Base-by-base conservation (phyloP, 768 basidiomycete genomes). In the Lentinula lateritia region DNA sequence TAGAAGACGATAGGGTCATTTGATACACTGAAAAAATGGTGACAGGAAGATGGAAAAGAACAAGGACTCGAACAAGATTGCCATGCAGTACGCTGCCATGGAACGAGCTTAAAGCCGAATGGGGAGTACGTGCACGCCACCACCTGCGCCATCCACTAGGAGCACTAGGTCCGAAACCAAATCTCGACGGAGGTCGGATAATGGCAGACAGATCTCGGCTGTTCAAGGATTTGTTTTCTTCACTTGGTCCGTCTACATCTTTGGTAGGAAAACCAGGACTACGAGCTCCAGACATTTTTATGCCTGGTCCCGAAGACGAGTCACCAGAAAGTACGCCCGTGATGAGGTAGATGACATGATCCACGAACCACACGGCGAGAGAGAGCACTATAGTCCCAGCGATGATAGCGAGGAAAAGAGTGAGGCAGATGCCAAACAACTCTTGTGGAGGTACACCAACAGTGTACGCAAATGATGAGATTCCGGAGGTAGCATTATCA, bases 31-130 rank as follows among this genome's bases (percentile, higher is more conserved):
- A 92, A 74, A 96, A 96, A 56, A 93, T 84, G 39, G 94, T 96
- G 62, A 98, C 83, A 6, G 96, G 96, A 18, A 98, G 84, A 73
- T 99, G 96, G 76, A 99, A 98, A 38, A 95, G 78, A 42, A 97
- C 80, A 46, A 98, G 83, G 61, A 98, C 78, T 62, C 96, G 90
- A 62, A 95, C 87, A 62, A 98, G 85, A 73, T 97, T 98, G 50
- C 96, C 96, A 65, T 91, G 87, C 58, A 93, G 76, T 55, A 92
- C 84, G 65, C 83, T 89, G 16, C 86, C 82, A 70, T 94, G 92
- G 74, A 94, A 91, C 16, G 90, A 89, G 54, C 85, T 86, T 62
- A 89, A 80, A 66, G 86, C 81, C 38, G 23, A 16, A 39, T 28
- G 50, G 18, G 46, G 16, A 4, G 82, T 78, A 50, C 86, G 81